Base-by-base conservation (phyloP, 2,329 filamentous ascomycete genomes). In the Fusarium equiseti region DNA sequence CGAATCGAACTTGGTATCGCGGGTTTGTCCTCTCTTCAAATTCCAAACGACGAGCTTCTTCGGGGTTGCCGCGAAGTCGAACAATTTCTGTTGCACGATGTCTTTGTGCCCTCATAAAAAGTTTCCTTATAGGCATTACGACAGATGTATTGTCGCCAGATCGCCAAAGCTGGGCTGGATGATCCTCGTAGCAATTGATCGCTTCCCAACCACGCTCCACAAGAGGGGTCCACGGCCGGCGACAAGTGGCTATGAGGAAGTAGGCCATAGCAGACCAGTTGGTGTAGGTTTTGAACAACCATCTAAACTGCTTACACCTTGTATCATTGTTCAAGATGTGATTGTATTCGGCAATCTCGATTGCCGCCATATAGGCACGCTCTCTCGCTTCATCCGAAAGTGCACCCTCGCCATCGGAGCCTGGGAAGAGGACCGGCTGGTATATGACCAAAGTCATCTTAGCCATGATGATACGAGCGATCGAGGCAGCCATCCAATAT, bases 391-490 rank as follows among this genome's bases (percentile, higher is more conserved):
- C 89, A 52, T 87, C 84, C 0, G 88, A 86, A 10, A 92, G 82
- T 27, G 83, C 84, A 11, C 83, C 79, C n/a, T 84, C 85, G 9
- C 83, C 79, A n/a, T 84, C 85, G 12, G 85, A 84, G 27, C 89
- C 86, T 35, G 86, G 85, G 54, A 89, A 87, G 32, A 92, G 88
- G 74, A 91, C 86, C 1, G 92, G 92, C 72, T 95, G 90, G 74
- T 95, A 92, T 4, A 93, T 86, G 64, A 94, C 86, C 38, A 96
- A 84, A 82, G 90, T 93, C 83, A 94, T 89, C 79, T 94, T 95
- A 50, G 90, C 90, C 81, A 94, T 88, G 67, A 95, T 89, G 32
- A 95, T 83, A 12, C 91, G 88, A 5, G 89, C 86, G 26, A 93
- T 84, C 29, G 91, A 91, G 6, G 88, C 89, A 10, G 87, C 87